These are phyloP conservation scores for Leptographium galeiforme DNA, from an alignment of 2,329 filamentous ascomycete species.

Conservation along the genomic window DNA sequence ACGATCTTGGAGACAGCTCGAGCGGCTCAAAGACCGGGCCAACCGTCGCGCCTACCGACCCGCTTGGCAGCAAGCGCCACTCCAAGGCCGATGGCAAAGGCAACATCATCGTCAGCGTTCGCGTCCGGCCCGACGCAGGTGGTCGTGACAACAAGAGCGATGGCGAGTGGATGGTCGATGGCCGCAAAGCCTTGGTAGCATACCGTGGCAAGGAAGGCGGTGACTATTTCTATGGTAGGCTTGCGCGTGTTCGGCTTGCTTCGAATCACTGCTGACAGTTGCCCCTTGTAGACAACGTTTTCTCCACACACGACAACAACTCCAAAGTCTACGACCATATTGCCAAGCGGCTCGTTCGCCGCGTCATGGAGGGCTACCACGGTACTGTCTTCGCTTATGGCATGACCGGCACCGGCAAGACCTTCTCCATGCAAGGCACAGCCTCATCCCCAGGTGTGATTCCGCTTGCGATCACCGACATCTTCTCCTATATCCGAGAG, in stretches of 20 bases:
- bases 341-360: constrained; percentile 83
- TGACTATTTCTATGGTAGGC: constrained; percentile 79
- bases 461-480: constrained; percentile 92
- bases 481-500: constrained; percentile 97
- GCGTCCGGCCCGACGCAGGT: constrained; percentile 72
- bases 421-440: constrained; percentile 98
- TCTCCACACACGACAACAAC: constrained; percentile 87
- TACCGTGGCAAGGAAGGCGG: constrained; percentile 83
- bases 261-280: constrained; percentile 7
- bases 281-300: constrained; percentile 68
- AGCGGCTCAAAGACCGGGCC: constrained; percentile 17
- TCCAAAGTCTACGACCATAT: constrained; percentile 86
- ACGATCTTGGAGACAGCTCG: constrained; percentile 54
- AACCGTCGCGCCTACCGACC: constrained; percentile 8
- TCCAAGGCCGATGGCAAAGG: constrained; percentile 66
- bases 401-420: constrained; percentile 98
- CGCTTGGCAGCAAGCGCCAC: constrained; percentile 26
- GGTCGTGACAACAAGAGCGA: constrained; percentile 51
- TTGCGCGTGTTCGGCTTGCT: background rate
- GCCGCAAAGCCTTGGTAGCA: constrained; percentile 65
- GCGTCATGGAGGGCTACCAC: constrained; percentile 98
- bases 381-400: constrained; percentile 97
- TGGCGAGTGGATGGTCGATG: constrained; percentile 86
- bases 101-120: constrained; percentile 90
- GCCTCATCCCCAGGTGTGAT: constrained; percentile 93